phyloP scores from a whole-genome alignment of 73 alveolate species.

The Durusdinium trenchii region DNA sequence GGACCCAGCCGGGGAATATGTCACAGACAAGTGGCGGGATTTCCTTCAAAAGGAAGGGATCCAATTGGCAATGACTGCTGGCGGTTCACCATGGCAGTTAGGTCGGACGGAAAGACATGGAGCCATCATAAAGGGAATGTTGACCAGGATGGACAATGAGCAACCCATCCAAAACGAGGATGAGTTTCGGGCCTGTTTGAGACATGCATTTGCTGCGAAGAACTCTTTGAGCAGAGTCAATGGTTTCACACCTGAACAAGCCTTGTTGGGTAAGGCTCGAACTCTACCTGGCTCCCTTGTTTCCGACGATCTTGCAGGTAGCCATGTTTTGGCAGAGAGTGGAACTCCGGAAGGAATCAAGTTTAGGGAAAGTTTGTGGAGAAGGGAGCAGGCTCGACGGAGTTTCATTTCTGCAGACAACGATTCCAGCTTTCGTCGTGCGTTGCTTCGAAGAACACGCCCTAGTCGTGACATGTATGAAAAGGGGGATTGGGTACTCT shows the following conservation, averaged over 20 bases:
- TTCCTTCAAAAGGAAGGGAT: background rate
- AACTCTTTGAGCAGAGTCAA: background rate
- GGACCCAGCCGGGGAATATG: constrained; percentile 24
- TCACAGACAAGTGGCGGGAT: background rate
- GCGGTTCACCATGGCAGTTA: background rate
- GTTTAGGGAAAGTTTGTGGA: background rate
- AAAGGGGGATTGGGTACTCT: constrained; percentile 17
- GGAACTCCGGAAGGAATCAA: background rate
- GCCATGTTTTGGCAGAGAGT: constrained; percentile 24
- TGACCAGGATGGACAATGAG: background rate
- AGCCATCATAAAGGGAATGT: background rate
- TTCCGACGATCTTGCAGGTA: background rate
- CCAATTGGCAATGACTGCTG: background rate
- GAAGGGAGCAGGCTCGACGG: background rate
- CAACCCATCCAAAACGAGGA: background rate
- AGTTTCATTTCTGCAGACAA: background rate
- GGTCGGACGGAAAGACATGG: constrained; percentile 10
- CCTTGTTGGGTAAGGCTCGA: background rate
- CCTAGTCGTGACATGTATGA: background rate
- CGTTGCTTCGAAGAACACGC: background rate
- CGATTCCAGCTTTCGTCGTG: background rate
- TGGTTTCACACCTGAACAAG: too few species aligned
- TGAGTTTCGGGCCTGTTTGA: background rate
- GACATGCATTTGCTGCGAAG: background rate
- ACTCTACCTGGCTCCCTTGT: background rate